Base-by-base conservation (phyloP, 345 rosid species). In the Hibiscus tridactylites region DNA sequence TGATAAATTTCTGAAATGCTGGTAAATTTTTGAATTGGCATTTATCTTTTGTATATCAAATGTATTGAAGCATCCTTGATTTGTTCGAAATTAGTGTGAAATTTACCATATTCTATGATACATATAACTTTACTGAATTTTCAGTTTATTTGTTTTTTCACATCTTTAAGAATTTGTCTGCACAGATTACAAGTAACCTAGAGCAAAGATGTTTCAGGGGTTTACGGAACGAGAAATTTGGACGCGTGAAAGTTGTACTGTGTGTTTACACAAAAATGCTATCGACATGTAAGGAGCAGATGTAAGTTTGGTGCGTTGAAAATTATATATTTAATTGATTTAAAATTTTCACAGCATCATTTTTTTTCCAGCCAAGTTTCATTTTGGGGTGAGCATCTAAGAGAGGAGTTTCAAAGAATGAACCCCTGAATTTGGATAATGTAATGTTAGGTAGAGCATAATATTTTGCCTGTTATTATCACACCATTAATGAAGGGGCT, bases 171-270 rank as follows among this genome's bases (percentile, higher is more conserved):
- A 46, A 66, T 64, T 64, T 42, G 8, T 64, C 29, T 44, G 56
- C 39, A 47, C 29, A 69, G 72, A 39, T 64, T 17, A 64, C 68
- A 39, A 19, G 49, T 64, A 11, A 64, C 29, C 92, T 95, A 21
- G 98, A 95, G 81, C 97, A 92, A 79, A 90, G 92, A 81, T 92
- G 92, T 81, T 95, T 90, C 92, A 95, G 89, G 87, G 99, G 92
- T 80, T 71, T 96, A 81, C 87, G 99, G 80, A 87, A 80, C 76
- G 96, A 90, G 86, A 92, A 96, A 77, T 87, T 90, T 65, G 87
- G 79, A 42, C 81, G 84, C 67, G 92, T 90, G 49, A 88, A 90
- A 82, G 88, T 89, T 63, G 92, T 85, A 76, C 83, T 92, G 88
- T 83, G 92, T 80, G 90, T 95, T 63, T 95, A 95, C 81, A 85